Evolutionary conservation across 2,329 filamentous ascomycete genomes (phyloP).

Genomic region (Aschersonia sp.): DNA sequence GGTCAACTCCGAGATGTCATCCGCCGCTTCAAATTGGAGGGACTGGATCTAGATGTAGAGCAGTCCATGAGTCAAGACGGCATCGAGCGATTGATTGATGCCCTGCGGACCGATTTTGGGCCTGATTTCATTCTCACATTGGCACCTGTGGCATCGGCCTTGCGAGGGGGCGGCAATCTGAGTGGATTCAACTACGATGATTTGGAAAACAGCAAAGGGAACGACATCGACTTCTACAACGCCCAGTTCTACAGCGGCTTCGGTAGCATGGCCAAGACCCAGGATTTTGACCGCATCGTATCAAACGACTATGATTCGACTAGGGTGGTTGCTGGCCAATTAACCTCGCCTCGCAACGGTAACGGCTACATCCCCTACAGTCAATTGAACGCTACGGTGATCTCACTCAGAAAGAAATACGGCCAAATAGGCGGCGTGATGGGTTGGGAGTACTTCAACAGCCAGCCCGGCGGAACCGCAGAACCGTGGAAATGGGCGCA

Average conservation of each 20-base stretch:
- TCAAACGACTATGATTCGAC: slow-evolving; percentile 52
- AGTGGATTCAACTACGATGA: slow-evolving; percentile 66
- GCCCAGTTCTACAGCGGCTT: slow-evolving; percentile 83
- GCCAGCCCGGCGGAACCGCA: slow-evolving; percentile 26
- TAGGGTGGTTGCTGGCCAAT: slow-evolving; percentile 61
- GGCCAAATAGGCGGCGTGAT: slow-evolving; percentile 68
- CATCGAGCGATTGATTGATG: slow-evolving; percentile 47
- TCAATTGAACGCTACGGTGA: slow-evolving; percentile 26
- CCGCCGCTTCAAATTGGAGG: slow-evolving; percentile 43
- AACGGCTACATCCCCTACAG: slow-evolving; percentile 27
- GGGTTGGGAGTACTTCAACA: slow-evolving; percentile 89
- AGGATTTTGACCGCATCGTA: slow-evolving; percentile 30
- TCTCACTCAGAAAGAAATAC: slow-evolving; percentile 30
- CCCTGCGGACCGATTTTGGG: slow-evolving; percentile 55
- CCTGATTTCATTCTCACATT: slow-evolving; percentile 58
- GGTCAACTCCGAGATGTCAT: slow-evolving; percentile 50
- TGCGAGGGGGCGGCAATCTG: slow-evolving; percentile 41
- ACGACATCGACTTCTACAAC: slow-evolving; percentile 67
- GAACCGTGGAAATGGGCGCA: slow-evolving; percentile 66
- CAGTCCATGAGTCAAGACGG: slow-evolving; percentile 54
- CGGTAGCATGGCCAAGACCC: slow-evolving; percentile 35
- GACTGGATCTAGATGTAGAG: slow-evolving; percentile 64
- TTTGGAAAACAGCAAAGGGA: slow-evolving; percentile 48
- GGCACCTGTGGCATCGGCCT: slow-evolving; percentile 63
- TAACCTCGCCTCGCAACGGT: slow-evolving; percentile 63